These are phyloP conservation scores for Halteria grandinella DNA, from an alignment of 73 alveolate genomes.

Conservation along the genomic window DNA sequence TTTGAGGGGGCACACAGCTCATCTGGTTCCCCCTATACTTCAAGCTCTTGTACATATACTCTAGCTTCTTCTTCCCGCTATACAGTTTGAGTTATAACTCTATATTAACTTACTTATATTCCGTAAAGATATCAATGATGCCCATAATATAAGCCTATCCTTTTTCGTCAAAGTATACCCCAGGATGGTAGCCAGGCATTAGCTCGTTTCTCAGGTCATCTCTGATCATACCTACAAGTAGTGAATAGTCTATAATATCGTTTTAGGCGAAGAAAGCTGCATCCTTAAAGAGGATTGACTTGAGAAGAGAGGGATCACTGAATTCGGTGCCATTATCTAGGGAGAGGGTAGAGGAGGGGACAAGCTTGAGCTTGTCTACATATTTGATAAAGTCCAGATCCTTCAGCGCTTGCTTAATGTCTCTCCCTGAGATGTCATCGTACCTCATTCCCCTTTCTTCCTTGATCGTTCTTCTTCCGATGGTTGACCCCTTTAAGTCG, in stretches of 20 bases:
- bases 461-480: conserved; percentile 59
- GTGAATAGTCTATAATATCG: conserved; percentile 87
- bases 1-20: conserved; percentile 83
- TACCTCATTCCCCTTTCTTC: background rate
- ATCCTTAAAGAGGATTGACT: conserved; percentile 81
- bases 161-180: conserved; percentile 40
- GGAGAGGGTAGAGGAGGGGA: too few relatives aligned
- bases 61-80: conserved; percentile 80
- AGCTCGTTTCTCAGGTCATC: background rate
- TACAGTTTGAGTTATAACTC: background rate
- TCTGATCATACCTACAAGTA: conserved; percentile 80
- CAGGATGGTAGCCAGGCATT: conserved; percentile 5
- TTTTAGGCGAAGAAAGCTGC: conserved; percentile 79
- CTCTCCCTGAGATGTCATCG: conserved; percentile 43
- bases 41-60: conserved; percentile 75
- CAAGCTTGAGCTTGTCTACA: conserved; percentile 68
- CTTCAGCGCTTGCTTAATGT: conserved; percentile 81
- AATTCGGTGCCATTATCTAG: background rate
- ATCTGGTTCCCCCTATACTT: conserved; percentile 78
- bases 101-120: conserved; percentile 23
- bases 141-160: conserved; percentile 69
- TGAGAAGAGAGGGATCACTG: conserved; percentile 53
- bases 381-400: conserved; percentile 84
- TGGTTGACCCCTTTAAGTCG: conserved; percentile 65
- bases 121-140: conserved; percentile 84